A percentile compares a stretch with the other conserved stretches of the same genome.
These are phyloP conservation scores for Selenicereus undatus DNA, from an alignment of 148 eudicot genomes.

Conservation along the genomic window DNA sequence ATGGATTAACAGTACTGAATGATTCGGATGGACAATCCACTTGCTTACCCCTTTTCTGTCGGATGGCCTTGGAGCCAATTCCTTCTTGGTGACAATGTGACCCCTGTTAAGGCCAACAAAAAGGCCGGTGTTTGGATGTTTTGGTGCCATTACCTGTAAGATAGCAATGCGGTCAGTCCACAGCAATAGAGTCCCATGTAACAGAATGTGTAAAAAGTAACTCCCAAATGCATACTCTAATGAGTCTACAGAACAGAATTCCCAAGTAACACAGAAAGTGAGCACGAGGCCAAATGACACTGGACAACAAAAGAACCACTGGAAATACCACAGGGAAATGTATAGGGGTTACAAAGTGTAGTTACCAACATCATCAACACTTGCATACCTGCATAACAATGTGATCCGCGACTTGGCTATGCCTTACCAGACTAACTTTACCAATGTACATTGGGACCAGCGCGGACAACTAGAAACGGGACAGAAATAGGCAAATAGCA, in stretches of 20 bases:
- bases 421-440: no score
- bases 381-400: neutral
- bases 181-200: neutral
- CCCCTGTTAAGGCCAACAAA: conserved; percentile 46
- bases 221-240: neutral
- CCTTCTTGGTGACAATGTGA: conserved; percentile 43
- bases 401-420: neutral
- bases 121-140: conserved; percentile 40
- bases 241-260: neutral
- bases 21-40: no score
- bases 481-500: no score
- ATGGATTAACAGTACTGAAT: no score
- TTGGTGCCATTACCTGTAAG: conserved; percentile 38
- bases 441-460: no score
- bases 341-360: neutral
- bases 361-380: neutral
- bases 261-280: neutral
- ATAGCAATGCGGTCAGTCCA: neutral
- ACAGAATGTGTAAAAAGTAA: neutral
- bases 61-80: conserved; percentile 39
- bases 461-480: no score
- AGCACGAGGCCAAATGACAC: no score
- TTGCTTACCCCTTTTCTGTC: conserved; percentile 42
- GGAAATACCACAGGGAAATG: neutral
- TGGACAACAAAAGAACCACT: neutral